These are phyloP conservation scores for Calonectria leucothoes DNA, from an alignment of 2,329 filamentous ascomycete genomes.

Conservation along the genomic window DNA sequence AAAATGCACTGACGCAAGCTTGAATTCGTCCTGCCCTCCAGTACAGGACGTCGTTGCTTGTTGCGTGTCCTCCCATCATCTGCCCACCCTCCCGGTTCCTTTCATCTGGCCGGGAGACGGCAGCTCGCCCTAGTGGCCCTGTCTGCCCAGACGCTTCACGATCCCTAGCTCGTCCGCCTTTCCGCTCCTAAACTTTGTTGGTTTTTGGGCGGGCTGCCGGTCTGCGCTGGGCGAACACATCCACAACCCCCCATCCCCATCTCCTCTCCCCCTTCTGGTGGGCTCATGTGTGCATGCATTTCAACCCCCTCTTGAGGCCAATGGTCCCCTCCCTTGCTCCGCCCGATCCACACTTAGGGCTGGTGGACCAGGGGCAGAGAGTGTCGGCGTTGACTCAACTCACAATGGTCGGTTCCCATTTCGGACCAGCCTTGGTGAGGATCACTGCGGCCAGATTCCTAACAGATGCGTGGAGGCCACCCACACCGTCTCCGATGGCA, in stretches of 20 bases:
- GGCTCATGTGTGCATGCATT: constrained; percentile 25
- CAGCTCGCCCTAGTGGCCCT: constrained; percentile 6
- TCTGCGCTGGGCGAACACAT: constrained; percentile 2
- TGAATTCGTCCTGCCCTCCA: not conserved
- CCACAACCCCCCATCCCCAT: not conserved
- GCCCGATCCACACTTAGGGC: constrained; percentile 44
- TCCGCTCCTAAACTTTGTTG: not conserved
- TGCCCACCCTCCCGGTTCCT: constrained; percentile 19
- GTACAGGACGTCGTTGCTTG: constrained; percentile 5
- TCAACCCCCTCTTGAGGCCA: constrained; percentile 29
- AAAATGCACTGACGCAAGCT: constrained; percentile 18
- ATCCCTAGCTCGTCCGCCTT: constrained; percentile 2
- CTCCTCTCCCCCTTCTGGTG: not conserved
- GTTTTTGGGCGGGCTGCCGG: not conserved
- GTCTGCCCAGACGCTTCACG: not conserved
- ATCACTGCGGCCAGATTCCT: not conserved
- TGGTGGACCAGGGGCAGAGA: constrained; percentile 35
- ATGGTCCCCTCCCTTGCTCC: constrained; percentile 28
- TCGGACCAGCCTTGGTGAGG: constrained; percentile 6
- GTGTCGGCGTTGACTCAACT: constrained; percentile 40
- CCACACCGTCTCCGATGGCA: not conserved
- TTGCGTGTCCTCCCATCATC: constrained; percentile 23
- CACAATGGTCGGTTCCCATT: constrained; percentile 36
- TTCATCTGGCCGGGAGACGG: not conserved
- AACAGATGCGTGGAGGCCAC: constrained; percentile 16